phyloP scores from a whole-genome alignment of 2,329 filamentous ascomycete genomes.

The Arthrinium puccinioides region DNA sequence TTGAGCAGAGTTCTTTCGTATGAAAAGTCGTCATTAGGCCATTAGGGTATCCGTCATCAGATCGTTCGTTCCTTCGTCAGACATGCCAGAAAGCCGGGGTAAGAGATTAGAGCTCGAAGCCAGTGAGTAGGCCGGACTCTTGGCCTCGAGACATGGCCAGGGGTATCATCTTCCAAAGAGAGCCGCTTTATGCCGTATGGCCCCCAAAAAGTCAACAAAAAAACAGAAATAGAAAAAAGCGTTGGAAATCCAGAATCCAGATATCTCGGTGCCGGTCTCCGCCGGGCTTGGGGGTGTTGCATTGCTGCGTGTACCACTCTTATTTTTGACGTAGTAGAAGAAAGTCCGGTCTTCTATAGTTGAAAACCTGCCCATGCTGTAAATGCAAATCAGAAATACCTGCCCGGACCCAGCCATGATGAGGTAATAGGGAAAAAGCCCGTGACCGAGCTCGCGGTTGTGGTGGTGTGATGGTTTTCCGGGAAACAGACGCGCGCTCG shows the following conservation, averaged over 20 bases:
- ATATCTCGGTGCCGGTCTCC: constrained; percentile 38
- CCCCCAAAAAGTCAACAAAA: constrained; percentile 19
- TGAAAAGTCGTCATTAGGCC: constrained; percentile 35
- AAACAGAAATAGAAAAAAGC: constrained; percentile 21
- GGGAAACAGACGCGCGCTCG: constrained; percentile 32
- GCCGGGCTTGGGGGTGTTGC: constrained; percentile 42
- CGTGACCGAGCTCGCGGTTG: constrained; percentile 43
- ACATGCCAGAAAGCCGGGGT: constrained; percentile 29
- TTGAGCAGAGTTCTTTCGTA: constrained; percentile 25
- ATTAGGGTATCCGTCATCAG: constrained; percentile 23
- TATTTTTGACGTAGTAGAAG: constrained; percentile 25
- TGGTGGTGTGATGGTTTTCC: constrained; percentile 22
- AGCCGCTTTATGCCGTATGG: constrained; percentile 33
- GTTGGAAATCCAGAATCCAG: constrained; percentile 29
- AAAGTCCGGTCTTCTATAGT: constrained; percentile 38
- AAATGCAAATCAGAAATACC: constrained; percentile 47
- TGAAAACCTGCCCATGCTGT: constrained; percentile 38
- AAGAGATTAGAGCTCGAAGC: constrained; percentile 26
- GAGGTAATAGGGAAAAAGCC: constrained; percentile 35
- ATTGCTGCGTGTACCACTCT: constrained; percentile 60
- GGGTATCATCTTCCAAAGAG: constrained; percentile 32
- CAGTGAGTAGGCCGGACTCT: constrained; percentile 21
- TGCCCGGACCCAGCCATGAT: constrained; percentile 49
- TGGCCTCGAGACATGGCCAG: constrained; percentile 18
- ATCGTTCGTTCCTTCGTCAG: constrained; percentile 34